Base-by-base conservation (phyloP, 495 filamentous ascomycete genomes). In the Annulohypoxylon maeteangense region DNA sequence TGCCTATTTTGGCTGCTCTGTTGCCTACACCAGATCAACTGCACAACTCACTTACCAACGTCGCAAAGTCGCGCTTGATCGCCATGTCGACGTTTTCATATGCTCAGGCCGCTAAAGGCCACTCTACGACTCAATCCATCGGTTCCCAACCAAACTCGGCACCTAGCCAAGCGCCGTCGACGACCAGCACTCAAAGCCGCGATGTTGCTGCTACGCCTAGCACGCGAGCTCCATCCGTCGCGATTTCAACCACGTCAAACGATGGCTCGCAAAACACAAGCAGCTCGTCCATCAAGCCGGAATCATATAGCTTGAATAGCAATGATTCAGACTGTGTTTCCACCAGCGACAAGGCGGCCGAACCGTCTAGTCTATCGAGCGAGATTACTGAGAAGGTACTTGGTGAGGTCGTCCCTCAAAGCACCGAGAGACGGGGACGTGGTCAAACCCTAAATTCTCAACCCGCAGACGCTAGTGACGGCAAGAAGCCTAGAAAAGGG, bases 91-190 rank as follows among this genome's bases (percentile, higher is more conserved):
- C 85, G 60, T 96, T 97, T 80, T 97, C 95, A 44, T 99, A 99
- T 81, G 95, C 95, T 63, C 93, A 97, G 84, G 95, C 95, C 76
- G 95, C 95, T 27, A 94, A 93, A 80, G 92, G 93, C 72, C 84
- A 88, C 64, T 68, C 70, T 45, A 34, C 72, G 20, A 45, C 59
- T 11, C 71, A 71, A 29, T 48, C 83, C 60, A 67, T 75, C 40
- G 61, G 76, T 42, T 67, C 82, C 58, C 91, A 93, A 40, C 81
- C 84, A 7, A 87, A 89, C n/a, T 86, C 90, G 25, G 90, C 89
- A 16, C 89, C 91, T 36, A 91, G 88, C 67, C 86, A 90, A 71
- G 90, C 88, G 42, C 86, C 87, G 12, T 87, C 87, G 14, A 88
- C 88, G n/a, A 85, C 85, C 23, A 88, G 89, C 38, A 90, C 88